Conservation (phyloP, 2,329 filamentous ascomycete genomes). For the Graphilbum fragrans region DNA sequence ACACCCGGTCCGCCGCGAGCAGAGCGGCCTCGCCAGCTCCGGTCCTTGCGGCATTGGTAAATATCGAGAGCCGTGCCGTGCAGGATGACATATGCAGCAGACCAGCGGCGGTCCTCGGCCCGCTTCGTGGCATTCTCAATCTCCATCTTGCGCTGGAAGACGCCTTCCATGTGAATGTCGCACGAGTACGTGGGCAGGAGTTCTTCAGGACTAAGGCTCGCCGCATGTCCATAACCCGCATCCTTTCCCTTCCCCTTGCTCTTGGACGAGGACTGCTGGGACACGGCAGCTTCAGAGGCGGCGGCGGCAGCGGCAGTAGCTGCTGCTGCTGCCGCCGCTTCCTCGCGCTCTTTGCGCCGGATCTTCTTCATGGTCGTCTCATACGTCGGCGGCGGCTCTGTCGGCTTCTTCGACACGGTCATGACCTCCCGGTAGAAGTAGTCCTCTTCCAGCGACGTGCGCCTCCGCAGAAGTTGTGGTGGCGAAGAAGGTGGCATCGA, state of each 20-base stretch:
- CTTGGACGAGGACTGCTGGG: not conserved
- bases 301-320: not conserved
- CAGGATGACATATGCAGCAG: slow-evolving; percentile 48
- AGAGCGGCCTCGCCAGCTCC: slow-evolving; percentile 32
- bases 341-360: slow-evolving; percentile 12
- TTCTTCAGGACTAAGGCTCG: slow-evolving; percentile 19
- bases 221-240: not conserved
- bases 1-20: slow-evolving; percentile 34
- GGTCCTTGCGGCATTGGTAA: slow-evolving; percentile 48
- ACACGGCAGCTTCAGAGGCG: not conserved
- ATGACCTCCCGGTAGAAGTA: slow-evolving; percentile 39
- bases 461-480: slow-evolving; percentile 23
- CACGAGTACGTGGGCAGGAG: slow-evolving; percentile 44
- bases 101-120: slow-evolving; percentile 52
- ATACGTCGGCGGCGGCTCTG: slow-evolving; percentile 35
- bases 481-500: not conserved
- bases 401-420: slow-evolving; percentile 28
- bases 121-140: slow-evolving; percentile 52
- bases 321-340: slow-evolving; percentile 1
- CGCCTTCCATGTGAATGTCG: slow-evolving; percentile 40
- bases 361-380: slow-evolving; percentile 18
- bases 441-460: slow-evolving; percentile 44
- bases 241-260: slow-evolving; percentile 5
- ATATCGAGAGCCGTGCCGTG: slow-evolving; percentile 58
- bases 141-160: slow-evolving; percentile 54